A percentile compares a stretch with the other conserved stretches of the same genome.
Conservation (phyloP, 1,139 yeast genomes). For the Pichia sp. region DNA sequence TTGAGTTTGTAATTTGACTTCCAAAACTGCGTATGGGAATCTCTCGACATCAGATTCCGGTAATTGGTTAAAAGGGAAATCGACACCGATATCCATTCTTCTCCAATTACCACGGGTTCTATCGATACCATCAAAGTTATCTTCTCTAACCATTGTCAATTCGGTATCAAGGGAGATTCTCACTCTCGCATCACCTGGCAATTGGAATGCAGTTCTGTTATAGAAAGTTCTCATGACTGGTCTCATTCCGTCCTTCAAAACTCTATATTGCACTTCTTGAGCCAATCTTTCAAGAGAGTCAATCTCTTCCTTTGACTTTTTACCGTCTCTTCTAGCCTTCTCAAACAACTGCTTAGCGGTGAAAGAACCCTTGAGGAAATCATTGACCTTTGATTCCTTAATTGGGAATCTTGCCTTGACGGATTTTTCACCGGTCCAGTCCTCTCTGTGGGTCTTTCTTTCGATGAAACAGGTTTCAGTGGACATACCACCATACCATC, state of each 20-base stretch:
- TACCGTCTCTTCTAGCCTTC: constrained; percentile 87
- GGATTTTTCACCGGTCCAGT: constrained; percentile 99
- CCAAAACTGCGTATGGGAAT: constrained; percentile 95
- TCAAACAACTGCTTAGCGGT: constrained; percentile 89
- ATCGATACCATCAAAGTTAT: constrained; percentile 87
- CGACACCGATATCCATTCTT: constrained; percentile 96
- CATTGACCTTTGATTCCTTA: constrained; percentile 85
- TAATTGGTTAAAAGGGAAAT: constrained; percentile 85
- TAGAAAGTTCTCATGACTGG: constrained; percentile 96
- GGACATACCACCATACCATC: constrained; percentile 99
- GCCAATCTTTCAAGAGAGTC: constrained; percentile 90
- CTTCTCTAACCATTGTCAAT: constrained; percentile 93
- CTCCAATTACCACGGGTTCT: constrained; percentile 95
- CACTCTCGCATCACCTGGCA: constrained; percentile 98
- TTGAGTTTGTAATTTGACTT: constrained; percentile 95
- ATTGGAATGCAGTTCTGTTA: constrained; percentile 96
- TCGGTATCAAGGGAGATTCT: constrained; percentile 97
- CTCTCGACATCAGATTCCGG: constrained; percentile 80
- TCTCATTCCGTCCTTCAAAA: constrained; percentile 73
- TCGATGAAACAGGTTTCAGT: constrained; percentile 91
- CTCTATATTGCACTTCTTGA: constrained; percentile 84
- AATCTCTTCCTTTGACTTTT: constrained; percentile 78
- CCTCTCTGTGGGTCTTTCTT: constrained; percentile 96
- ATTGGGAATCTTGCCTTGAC: constrained; percentile 93
- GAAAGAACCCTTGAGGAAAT: constrained; percentile 72